Evolutionary conservation across 139 green algal genomes (phyloP).

Genomic region (Micractinium sp.): DNA sequence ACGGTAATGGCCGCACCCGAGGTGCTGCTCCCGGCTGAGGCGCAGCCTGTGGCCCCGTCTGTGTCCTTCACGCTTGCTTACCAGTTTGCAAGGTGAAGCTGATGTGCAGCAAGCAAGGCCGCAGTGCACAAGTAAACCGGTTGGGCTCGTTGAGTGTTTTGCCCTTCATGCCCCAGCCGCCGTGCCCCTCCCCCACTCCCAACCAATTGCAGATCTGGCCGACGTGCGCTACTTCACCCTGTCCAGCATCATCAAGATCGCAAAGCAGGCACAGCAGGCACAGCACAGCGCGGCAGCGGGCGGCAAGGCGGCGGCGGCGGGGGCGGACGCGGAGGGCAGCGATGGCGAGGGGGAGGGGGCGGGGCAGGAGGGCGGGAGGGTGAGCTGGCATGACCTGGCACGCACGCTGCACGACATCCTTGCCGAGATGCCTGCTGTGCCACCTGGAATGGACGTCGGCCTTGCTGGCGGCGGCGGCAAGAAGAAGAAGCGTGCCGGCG

Average conservation of each 20-base stretch:
- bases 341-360: background rate
- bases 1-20: too few species aligned
- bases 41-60: too few species aligned
- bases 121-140: too few species aligned
- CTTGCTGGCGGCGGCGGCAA: background rate
- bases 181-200: background rate
- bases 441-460: background rate
- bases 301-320: background rate
- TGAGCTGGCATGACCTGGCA: conserved; percentile 14
- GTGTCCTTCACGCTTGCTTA: too few species aligned
- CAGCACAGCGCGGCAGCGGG: background rate
- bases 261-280: conserved; percentile 32
- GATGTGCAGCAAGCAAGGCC: too few species aligned
- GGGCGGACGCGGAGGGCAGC: background rate
- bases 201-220: conserved; percentile 8
- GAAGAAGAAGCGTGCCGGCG: background rate
- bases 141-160: too few species aligned
- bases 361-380: background rate
- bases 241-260: conserved; percentile 41
- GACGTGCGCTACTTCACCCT: conserved; percentile 79
- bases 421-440: conserved; percentile 1
- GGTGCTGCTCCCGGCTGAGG: too few species aligned
- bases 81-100: too few species aligned
- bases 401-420: conserved; percentile 41
- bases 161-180: background rate